Conservation (phyloP, 495 filamentous ascomycete genomes). For the Aspergillus nanangensis region DNA sequence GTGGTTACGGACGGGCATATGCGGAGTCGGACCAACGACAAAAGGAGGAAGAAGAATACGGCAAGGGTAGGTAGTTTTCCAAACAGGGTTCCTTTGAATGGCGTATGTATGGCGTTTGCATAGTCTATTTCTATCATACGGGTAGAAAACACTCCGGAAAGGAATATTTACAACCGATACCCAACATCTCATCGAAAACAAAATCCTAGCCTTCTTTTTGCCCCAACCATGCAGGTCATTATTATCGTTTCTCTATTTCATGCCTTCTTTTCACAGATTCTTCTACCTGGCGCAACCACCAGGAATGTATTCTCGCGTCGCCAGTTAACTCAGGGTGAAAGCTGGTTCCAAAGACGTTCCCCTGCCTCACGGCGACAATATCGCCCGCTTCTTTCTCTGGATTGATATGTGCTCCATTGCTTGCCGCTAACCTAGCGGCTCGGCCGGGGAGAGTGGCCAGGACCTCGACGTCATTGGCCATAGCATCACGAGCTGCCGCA, state of each 20-base stretch:
- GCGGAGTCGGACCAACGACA: conserved; percentile 57
- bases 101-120: conserved; percentile 35
- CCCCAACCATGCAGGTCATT: background rate
- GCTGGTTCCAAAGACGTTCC: conserved; percentile 93
- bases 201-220: conserved; percentile 3
- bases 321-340: conserved; percentile 95
- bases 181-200: conserved; percentile 2
- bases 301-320: conserved; percentile 84
- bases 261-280: conserved; percentile 27
- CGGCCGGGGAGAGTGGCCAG: conserved; percentile 47
- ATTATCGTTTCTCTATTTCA: conserved; percentile 19
- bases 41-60: conserved; percentile 53
- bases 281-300: conserved; percentile 82
- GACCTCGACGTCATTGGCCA: conserved; percentile 44
- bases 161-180: conserved; percentile 17
- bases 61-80: conserved; percentile 38
- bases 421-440: conserved; percentile 31
- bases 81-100: conserved; percentile 10
- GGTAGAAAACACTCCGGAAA: conserved; percentile 14
- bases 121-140: conserved; percentile 15
- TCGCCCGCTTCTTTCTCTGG: conserved; percentile 58
- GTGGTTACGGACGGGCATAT: conserved; percentile 73
- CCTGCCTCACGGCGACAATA: conserved; percentile 86
- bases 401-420: conserved; percentile 30
- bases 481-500: conserved; percentile 31